Evolutionary conservation across 1,284 basidiomycete species (phyloP).

Genomic region (Pholiota adiposa): DNA sequence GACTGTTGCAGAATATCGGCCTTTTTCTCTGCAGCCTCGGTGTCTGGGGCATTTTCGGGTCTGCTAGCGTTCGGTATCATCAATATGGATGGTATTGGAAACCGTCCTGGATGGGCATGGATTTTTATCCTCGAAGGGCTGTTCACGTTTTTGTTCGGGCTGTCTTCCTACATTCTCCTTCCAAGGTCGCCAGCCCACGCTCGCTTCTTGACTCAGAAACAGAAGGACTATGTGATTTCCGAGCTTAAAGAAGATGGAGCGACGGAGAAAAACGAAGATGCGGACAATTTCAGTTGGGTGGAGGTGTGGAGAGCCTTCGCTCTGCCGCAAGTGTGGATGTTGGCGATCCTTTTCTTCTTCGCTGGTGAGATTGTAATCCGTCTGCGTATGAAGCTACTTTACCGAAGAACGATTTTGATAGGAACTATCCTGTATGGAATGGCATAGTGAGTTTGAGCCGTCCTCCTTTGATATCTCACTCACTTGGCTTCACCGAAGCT

Average conservation of each 20-base stretch:
- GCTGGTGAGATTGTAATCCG: conserved; percentile 31
- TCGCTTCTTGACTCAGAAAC: conserved; percentile 34
- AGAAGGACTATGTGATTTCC: conserved; percentile 38
- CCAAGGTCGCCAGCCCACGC: conserved; percentile 35
- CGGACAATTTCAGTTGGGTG: conserved; percentile 41
- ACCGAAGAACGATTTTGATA: conserved; percentile 12
- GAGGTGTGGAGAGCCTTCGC: conserved; percentile 41
- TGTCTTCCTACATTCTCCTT: conserved; percentile 45
- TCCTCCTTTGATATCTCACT: too few relatives aligned
- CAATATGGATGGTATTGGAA: conserved; percentile 40
- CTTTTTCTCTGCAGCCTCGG: conserved; percentile 37
- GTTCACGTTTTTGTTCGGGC: conserved; percentile 41
- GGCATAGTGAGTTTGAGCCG: conserved; percentile 45
- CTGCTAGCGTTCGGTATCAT: conserved; percentile 42
- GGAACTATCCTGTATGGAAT: conserved; percentile 41
- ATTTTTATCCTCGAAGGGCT: conserved; percentile 49
- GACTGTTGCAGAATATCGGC: conserved; percentile 33
- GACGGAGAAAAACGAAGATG: conserved; percentile 29
- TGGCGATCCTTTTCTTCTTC: conserved; percentile 38
- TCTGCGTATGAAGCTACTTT: too few relatives aligned
- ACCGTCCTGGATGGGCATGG: conserved; percentile 45
- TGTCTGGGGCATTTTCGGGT: conserved; percentile 42
- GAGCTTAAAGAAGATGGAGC: conserved; percentile 41
- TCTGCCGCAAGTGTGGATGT: conserved; percentile 43
- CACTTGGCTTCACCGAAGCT: too few relatives aligned